These are phyloP conservation scores for Agroathelia rolfsii DNA, from an alignment of 1,284 basidiomycete genomes.

Conservation along the genomic window DNA sequence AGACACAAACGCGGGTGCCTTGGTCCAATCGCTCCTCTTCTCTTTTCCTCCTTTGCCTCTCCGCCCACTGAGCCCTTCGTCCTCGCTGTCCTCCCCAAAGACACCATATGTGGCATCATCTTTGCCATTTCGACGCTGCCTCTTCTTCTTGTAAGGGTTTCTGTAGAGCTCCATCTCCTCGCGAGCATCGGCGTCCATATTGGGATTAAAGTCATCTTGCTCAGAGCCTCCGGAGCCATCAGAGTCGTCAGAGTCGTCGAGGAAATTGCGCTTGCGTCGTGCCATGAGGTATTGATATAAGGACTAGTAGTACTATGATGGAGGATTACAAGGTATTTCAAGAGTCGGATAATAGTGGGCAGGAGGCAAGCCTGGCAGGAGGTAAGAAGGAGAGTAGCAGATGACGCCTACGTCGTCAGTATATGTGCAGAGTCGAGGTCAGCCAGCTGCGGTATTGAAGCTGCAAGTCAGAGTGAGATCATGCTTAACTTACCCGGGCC, in stretches of 20 bases:
- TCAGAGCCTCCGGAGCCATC: conserved; percentile 52
- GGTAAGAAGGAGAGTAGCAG: too few relatives aligned
- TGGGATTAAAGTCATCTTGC: conserved; percentile 34
- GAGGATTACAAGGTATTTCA: too few relatives aligned
- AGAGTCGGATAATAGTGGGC: too few relatives aligned
- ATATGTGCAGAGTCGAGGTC: too few relatives aligned
- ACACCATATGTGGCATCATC: conserved; percentile 78
- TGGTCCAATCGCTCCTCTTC: conserved; percentile 56
- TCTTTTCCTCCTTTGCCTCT: conserved; percentile 13
- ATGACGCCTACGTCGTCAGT: too few relatives aligned
- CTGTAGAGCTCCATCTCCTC: conserved; percentile 75
- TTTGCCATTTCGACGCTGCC: conserved; percentile 54
- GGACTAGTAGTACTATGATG: too few relatives aligned
- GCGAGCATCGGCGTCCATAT: conserved; percentile 59
- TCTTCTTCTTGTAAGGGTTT: conserved; percentile 67
- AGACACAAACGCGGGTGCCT: conserved; percentile 72
- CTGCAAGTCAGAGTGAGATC: too few relatives aligned
- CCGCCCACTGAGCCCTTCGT: conserved; percentile 31
- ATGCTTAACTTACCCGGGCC: too few relatives aligned
- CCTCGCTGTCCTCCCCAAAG: conserved; percentile 69
- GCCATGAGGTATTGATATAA: conserved; percentile 52
- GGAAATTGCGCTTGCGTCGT: conserved; percentile 68
- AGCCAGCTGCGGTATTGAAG: too few relatives aligned
- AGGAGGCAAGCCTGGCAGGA: too few relatives aligned
- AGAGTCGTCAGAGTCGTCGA: conserved; percentile 65